Base-by-base conservation (phyloP, 148 eudicot genomes). In the Persicaria tinctoria region DNA sequence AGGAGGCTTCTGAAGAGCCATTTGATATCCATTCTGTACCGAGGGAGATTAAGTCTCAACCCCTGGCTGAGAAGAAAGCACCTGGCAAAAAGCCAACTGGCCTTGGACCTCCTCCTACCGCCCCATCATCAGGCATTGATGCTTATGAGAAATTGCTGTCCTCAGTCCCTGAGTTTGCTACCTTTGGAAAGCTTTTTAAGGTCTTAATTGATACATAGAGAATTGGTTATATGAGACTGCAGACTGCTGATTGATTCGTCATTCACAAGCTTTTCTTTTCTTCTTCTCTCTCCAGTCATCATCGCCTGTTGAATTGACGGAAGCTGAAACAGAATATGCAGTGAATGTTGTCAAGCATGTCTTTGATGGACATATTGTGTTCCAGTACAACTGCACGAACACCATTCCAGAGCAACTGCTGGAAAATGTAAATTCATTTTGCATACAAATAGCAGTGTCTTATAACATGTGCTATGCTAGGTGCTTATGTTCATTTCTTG, bases 371-470 rank as follows among this genome's bases (percentile, higher is more conserved):
- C 97, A 95, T 80, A 84, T 95, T 41, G 96, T 92, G 74, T 88
- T 95, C 83, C 99, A 95, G 84, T 95, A 89, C 91, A 95, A 92
- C 78, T 92, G 97, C 96, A 92, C 97, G 50, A 95, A 95, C 79
- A 92, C 99, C 32, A 90, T 95, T 32, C 97, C 97, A 55, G 97
- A 95, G 82, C 97, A 90, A 84, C 84, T 92, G 47, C 78, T 92
- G 55, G 99, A 95, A 86, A 86, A 95, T 82, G 99, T 95, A 92
- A 80, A 76, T 63, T 38, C 41, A 68, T 63, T 57, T 63, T 63
- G 47, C 41, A 64, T 12, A 41, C 18, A 27, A 27, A 14, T 44
- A 44, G 46, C 41, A 66, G 9, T 4, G 12, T 38, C 48, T 41
- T 66, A 66, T 66, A 66, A 66, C 48, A 44, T 44, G 48, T 38